These are phyloP conservation scores for Podospora bellae-mahoneyi DNA, from an alignment of 495 filamentous ascomycete genomes.

Conservation along the genomic window DNA sequence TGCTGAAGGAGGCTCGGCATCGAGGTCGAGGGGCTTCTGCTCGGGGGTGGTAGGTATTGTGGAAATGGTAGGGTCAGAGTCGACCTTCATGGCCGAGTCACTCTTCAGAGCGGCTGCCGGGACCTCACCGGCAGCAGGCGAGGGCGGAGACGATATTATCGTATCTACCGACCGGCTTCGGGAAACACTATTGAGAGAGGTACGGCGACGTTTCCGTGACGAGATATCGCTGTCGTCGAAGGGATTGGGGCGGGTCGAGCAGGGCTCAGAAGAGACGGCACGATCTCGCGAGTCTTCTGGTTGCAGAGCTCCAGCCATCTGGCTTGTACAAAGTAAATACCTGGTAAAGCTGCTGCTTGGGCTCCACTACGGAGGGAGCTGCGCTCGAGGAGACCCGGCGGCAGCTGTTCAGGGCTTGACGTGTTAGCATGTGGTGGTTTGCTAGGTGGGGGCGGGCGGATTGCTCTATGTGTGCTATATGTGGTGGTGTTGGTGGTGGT, in stretches of 20 bases:
- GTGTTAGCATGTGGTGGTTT: slow-evolving; percentile 36
- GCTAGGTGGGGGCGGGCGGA: slow-evolving; percentile 19
- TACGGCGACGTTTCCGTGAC: slow-evolving; percentile 53
- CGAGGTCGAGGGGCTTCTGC: slow-evolving; percentile 23
- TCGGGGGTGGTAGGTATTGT: slow-evolving; percentile 41
- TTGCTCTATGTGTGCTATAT: neutral
- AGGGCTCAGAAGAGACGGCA: slow-evolving; percentile 57
- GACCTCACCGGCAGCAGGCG: slow-evolving; percentile 23
- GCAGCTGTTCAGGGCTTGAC: slow-evolving; percentile 32
- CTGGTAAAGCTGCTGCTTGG: slow-evolving; percentile 25
- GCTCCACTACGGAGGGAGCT: slow-evolving; percentile 32
- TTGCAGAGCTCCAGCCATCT: slow-evolving; percentile 53
- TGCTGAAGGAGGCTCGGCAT: slow-evolving; percentile 29
- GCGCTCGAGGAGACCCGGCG: slow-evolving; percentile 35
- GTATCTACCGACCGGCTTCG: slow-evolving; percentile 44
- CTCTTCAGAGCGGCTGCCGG: slow-evolving; percentile 24
- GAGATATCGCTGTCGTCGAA: slow-evolving; percentile 51
- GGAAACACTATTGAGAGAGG: slow-evolving; percentile 40
- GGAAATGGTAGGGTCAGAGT: slow-evolving; percentile 36
- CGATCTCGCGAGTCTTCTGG: slow-evolving; percentile 51
- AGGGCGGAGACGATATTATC: slow-evolving; percentile 28
- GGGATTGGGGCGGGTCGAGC: slow-evolving; percentile 55
- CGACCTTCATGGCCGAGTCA: slow-evolving; percentile 42
- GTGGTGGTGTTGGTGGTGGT: neutral
- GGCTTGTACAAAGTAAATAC: slow-evolving; percentile 31